These are phyloP conservation scores for Debaryomyces nepalensis DNA, from an alignment of 1,139 yeast species.

Conservation along the genomic window DNA sequence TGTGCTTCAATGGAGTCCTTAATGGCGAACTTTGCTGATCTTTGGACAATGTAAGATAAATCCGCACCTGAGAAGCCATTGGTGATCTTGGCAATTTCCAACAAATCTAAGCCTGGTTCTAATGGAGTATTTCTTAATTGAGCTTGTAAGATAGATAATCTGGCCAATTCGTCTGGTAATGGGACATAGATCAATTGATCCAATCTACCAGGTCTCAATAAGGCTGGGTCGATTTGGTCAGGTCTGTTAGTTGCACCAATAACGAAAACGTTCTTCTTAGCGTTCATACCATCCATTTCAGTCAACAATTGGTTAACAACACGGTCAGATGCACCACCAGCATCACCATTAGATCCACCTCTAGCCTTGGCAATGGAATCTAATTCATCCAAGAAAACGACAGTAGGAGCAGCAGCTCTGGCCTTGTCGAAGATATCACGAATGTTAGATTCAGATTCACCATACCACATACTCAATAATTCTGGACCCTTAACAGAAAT, in stretches of 20 bases:
- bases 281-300: constrained; percentile 99
- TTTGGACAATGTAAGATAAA: constrained; percentile 93
- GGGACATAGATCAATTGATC: constrained; percentile 99
- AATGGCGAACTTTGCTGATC: constrained; percentile 98
- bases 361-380: constrained; percentile 98
- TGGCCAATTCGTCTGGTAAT: constrained; percentile 92
- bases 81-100: constrained; percentile 89
- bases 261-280: constrained; percentile 96
- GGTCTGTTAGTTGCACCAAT: constrained; percentile 99
- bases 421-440: constrained; percentile 98
- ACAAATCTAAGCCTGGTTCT: constrained; percentile 92
- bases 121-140: constrained; percentile 98
- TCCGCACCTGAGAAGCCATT: constrained; percentile 99
- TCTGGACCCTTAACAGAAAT: constrained; percentile 98
- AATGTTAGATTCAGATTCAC: constrained; percentile 96
- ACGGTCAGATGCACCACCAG: constrained; percentile 98
- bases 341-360: constrained; percentile 91
- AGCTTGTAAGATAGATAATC: constrained; percentile 90
- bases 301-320: constrained; percentile 97
- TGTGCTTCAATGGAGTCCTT: constrained; percentile 96
- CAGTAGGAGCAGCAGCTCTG: constrained; percentile 98
- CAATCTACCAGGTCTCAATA: constrained; percentile 98
- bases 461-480: constrained; percentile 97
- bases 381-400: constrained; percentile 94
- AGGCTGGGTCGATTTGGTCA: constrained; percentile 98